Percentiles rank a stretch among this genome's conserved stretches.
Conservation (phyloP, 2,329 filamentous ascomycete genomes). For the Fusarium sarcochroum region DNA sequence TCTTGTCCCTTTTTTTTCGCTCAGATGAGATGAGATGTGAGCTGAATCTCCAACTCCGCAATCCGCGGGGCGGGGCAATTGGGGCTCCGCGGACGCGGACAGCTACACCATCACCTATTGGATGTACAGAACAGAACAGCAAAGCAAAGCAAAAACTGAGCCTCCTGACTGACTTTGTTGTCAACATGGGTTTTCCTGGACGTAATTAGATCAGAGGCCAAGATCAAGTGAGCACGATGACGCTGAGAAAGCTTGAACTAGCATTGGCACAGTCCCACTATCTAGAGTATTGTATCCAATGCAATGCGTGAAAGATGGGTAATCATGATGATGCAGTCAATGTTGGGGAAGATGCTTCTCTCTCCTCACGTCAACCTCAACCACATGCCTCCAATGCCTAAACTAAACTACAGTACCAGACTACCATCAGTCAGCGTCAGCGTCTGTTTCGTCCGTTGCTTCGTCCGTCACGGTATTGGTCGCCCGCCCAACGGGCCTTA, state of each 20-base stretch:
- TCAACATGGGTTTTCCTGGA: neutral
- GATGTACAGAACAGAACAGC: neutral
- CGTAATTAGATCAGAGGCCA: neutral
- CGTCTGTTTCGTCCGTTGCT: slow-evolving; percentile 36
- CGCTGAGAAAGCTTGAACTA: neutral
- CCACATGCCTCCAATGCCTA: neutral
- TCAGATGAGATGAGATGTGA: neutral
- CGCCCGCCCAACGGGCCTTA: slow-evolving; percentile 25
- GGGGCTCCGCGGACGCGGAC: slow-evolving; percentile 27
- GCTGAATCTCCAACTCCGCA: slow-evolving; percentile 41
- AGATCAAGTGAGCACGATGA: neutral
- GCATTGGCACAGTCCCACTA: neutral
- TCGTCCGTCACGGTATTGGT: slow-evolving; percentile 27
- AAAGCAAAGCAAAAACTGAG: neutral
- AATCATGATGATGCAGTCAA: slow-evolving; percentile 20
- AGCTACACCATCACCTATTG: neutral
- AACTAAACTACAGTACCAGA: neutral
- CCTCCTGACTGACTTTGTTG: neutral
- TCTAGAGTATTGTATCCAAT: slow-evolving; percentile 1
- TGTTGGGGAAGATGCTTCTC: slow-evolving; percentile 1
- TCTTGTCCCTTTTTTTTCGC: slow-evolving; percentile 4
- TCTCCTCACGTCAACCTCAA: neutral
- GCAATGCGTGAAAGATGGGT: neutral
- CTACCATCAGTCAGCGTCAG: slow-evolving; percentile 30
- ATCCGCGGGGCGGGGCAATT: slow-evolving; percentile 32